phyloP scores from a whole-genome alignment of 352 stramenopile genomes.

The Phytophthora nicotianae region DNA sequence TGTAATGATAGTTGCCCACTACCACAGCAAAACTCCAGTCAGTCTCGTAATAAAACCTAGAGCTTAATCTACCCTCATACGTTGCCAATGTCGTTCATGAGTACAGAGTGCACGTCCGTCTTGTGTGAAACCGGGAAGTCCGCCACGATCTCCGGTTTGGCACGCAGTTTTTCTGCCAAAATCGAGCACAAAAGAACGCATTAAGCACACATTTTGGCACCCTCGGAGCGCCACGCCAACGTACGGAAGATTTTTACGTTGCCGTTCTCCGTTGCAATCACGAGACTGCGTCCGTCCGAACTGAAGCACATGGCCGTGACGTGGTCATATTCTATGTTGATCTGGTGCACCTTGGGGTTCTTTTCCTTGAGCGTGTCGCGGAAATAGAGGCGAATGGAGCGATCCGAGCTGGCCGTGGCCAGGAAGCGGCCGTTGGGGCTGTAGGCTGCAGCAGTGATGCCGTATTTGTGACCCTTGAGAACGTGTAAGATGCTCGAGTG shows the following conservation, averaged over 20 bases:
- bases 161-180: conserved; percentile 72
- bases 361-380: conserved; percentile 69
- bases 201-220: too few relatives aligned
- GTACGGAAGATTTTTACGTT: conserved; percentile 78
- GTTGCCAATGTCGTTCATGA: conserved; percentile 85
- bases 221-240: too few relatives aligned
- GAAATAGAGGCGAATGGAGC: conserved; percentile 73
- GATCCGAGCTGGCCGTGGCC: conserved; percentile 74
- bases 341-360: conserved; percentile 61
- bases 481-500: conserved; percentile 50
- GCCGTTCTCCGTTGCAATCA: conserved; percentile 69
- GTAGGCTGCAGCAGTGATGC: conserved; percentile 65
- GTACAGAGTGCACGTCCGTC: conserved; percentile 77
- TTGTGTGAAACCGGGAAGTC: conserved; percentile 74
- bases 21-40: conserved; percentile 9
- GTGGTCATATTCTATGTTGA: conserved; percentile 84
- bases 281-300: conserved; percentile 72
- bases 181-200: background rate
- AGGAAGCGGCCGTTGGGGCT: conserved; percentile 83
- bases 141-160: conserved; percentile 69
- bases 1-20: conserved; percentile 83
- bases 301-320: conserved; percentile 78
- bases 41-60: background rate
- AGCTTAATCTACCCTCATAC: conserved; percentile 20
- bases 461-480: conserved; percentile 78